Evolutionary conservation across 208 protist genomes (phyloP).

Genomic region (Trypanosoma scelopori): DNA sequence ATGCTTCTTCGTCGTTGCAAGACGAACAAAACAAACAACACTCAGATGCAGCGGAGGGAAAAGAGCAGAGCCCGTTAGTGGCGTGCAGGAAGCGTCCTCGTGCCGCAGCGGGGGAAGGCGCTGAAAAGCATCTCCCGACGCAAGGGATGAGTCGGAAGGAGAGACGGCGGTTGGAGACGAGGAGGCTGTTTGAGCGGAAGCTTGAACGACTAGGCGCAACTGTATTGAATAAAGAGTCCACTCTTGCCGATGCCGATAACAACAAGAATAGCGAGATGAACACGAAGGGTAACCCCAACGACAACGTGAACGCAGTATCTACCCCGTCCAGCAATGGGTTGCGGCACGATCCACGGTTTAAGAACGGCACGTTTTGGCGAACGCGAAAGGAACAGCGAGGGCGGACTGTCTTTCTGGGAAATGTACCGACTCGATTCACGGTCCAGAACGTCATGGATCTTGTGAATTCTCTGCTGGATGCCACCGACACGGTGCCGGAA

Average conservation of each 20-base stretch:
- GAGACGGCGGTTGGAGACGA: slow-evolving; percentile 49
- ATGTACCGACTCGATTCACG: slow-evolving; percentile 59
- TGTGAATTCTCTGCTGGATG: slow-evolving; percentile 59
- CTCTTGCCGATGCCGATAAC: slow-evolving; percentile 10
- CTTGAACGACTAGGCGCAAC: slow-evolving; percentile 42
- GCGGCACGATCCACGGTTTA: slow-evolving; percentile 85
- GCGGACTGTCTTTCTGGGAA: slow-evolving; percentile 84
- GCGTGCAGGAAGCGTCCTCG: slow-evolving; percentile 1
- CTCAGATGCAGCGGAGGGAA: neutral
- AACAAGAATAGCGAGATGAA: neutral
- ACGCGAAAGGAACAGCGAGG: slow-evolving; percentile 73
- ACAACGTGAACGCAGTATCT: neutral
- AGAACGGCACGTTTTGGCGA: slow-evolving; percentile 84
- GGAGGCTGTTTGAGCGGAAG: slow-evolving; percentile 56
- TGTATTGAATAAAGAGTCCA: neutral
- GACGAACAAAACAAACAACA: neutral
- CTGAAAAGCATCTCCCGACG: slow-evolving; percentile 6
- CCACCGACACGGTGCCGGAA: slow-evolving; percentile 16
- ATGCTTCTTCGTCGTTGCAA: neutral
- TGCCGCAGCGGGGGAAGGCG: neutral
- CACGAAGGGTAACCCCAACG: neutral
- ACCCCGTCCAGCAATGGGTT: slow-evolving; percentile 2
- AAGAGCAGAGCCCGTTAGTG: neutral
- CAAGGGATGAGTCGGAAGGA: slow-evolving; percentile 67
- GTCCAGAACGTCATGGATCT: slow-evolving; percentile 59